Percentiles rank a stretch among this genome's conserved stretches.
Evolutionary conservation across 2,329 filamentous ascomycete species (phyloP).

Genomic region (Talaromyces albobiverticillius): DNA sequence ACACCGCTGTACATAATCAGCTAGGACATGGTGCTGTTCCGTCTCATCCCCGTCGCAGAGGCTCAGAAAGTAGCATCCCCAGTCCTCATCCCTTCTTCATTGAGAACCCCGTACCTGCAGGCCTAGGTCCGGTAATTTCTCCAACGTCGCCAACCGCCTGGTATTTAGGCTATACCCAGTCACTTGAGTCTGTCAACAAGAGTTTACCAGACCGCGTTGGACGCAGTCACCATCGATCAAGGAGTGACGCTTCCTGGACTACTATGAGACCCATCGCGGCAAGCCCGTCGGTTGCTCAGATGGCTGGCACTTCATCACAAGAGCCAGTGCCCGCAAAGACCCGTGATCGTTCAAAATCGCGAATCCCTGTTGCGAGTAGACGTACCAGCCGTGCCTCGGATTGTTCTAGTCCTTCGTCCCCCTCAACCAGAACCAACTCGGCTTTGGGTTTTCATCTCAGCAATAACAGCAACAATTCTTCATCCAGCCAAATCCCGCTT

Average conservation of each 20-base stretch:
- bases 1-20: constrained; percentile 48
- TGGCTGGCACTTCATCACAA: constrained; percentile 32
- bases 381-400: constrained; percentile 39
- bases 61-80: constrained; percentile 68
- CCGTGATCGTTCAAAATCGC: constrained; percentile 37
- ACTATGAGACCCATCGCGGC: constrained; percentile 25
- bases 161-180: constrained; percentile 53
- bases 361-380: constrained; percentile 45
- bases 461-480: constrained; percentile 15
- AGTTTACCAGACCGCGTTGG: constrained; percentile 7
- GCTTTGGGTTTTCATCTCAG: constrained; percentile 28
- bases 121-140: constrained; percentile 47
- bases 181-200: constrained; percentile 39
- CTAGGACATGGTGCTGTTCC: constrained; percentile 58
- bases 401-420: constrained; percentile 35
- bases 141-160: constrained; percentile 66
- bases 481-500: constrained; percentile 28
- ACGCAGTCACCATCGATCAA: constrained; percentile 37
- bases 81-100: constrained; percentile 46
- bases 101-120: constrained; percentile 32
- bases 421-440: constrained; percentile 32
- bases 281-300: constrained; percentile 28
- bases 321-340: constrained; percentile 26
- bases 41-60: constrained; percentile 54
- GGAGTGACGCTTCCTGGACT: constrained; percentile 57